Base-by-base conservation (phyloP, 139 green algal genomes). In the Chlorella sp. region DNA sequence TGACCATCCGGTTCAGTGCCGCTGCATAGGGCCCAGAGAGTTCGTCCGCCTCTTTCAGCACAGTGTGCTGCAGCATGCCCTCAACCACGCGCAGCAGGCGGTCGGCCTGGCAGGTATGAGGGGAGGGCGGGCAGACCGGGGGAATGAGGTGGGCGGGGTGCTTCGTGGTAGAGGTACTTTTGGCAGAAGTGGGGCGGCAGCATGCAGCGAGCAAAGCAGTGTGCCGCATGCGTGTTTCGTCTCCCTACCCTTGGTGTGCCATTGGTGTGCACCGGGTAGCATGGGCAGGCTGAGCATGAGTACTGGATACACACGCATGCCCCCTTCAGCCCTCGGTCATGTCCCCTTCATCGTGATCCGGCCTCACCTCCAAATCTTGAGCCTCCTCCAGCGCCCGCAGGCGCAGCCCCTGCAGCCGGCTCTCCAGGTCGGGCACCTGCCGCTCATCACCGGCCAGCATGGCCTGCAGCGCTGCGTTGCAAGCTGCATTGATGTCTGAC, bases 1-100 rank as follows among this genome's bases (percentile, higher is more conserved):
- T 94, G 42, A 61, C 76, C 1, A 94, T 66, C 16, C 90, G 82
- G 66, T 92, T 64, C 21, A 94, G 86, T 16, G 92, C 90, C 21
- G 85, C 69, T 12, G 80, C 79, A 57, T 89, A 89, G 14, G 57
- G 66, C 15, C 88, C 92, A 0, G 86, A 48, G 42, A 94, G 85
- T 15, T 88, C 16, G 14, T 78, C 87, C 16, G 84, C 85, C 39
- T 91, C 90, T 2, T 53, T 53, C 0, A 91, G 71, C 32, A 94
- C 30, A 0, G 53, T 91, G 81, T 93, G 90, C 4, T 89, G 57
- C 66, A 93, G 90, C 90, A 93, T 89, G 76, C 66, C 90, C 77
- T 91, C 88, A 57, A 92, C 28, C 73, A 90, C 86, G 36, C 86
- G 53, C 86, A 90, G 75, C 71, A 90, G 71, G 57, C 36, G 76